Evolutionary conservation across 306 rosid genomes (phyloP), one percentile per base, ranked within the genome.

Genomic region (Ormosia semicastrata): DNA sequence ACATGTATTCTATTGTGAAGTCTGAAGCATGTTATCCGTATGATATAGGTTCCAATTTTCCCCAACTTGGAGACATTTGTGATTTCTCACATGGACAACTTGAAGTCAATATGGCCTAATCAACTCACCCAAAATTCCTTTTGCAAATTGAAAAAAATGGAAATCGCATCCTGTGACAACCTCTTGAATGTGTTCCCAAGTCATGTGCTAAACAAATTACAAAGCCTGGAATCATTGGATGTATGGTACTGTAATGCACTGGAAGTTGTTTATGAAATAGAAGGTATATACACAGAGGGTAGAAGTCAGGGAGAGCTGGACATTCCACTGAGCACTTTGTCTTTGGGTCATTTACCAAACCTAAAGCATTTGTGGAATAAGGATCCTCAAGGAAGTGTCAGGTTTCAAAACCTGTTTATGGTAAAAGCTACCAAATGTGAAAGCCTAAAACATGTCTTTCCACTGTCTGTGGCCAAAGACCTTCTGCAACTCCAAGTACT

Each of bases 401-500:
- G 32, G 75, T 57, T 73, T 57, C 81, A 46, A 56, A 78, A 72
- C 77, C 49, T 84, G 58, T 24, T 11, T 29, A 29, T 0, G 72
- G 81, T 84, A 4, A 78, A 73, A 56, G 87, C 30, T 6, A 37
- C 66, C 46, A 78, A 73, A 34, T 84, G 87, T 58, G 18, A 36
- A 46, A 73, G 71, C 29, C 40, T 84, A 56, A 73, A 84, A 30
- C 76, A 84, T 73, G 66, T 84, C 9, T 84, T 84, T 73, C 84
- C 87, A 78, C 46, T 84, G 9, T 78, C 87, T 47, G 71, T 84
- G 72, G 87, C 87, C 33, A 84, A 66, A 84, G 84, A 84, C 53
- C 87, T 84, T 65, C 13, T 65, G 58, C 72, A 78, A 56, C 77
- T 84, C 53, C 72, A 73, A 24, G 14, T 78, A 49, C 80, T 84